Base-by-base conservation (phyloP, 2,329 filamentous ascomycete species). In the Lasiodiplodia citricola region DNA sequence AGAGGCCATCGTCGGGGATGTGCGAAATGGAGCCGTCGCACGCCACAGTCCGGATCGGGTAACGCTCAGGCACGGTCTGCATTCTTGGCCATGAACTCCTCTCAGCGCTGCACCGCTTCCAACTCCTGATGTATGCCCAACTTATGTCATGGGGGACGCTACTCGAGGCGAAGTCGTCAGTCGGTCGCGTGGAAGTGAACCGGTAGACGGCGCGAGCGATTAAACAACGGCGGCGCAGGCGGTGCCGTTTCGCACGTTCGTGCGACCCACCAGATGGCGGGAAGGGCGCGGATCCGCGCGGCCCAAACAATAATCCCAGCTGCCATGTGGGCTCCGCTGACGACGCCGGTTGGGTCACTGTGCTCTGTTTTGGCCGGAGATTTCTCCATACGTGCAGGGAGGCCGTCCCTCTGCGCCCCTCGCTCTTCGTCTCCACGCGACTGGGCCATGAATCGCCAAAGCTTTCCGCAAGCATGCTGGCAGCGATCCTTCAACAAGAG, bases 251-350 rank as follows among this genome's bases (percentile, higher is more conserved):
- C 25, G 58, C 18, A 44, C 31, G 13, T 13, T 62, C 23, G 38
- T 16, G 44, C 23, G 44, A 14, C 23, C 23, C 28, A 16, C 8
- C 31, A 35, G 31, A 31, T n/a, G 41, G 25, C 58, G 58, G 58
- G 58, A 63, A 23, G 7, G 58, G 58, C 58, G 58, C 23, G 3
- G 58, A 63, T 63, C 58, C 2, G 38, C 10, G 57, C 38, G 16
- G 54, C 37, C 54, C 54, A 28, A 37, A 57, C n/a, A n/a, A 18
- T 13, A 13, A 23, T 14, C 54, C 18, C 11, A 41, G 18, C 56
- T 8, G 37, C 18, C n/a, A 14, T 23, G 21, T n/a, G 56, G 11
- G 10, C 7, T 41, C 56, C 25, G 37, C 56, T 44, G 23, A 41
- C 37, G 37, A 37, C 14, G n/a, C 21, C 8, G 37, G n/a, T 41